Percentiles rank a stretch among this genome's conserved stretches.
Conservation (phyloP, 495 filamentous ascomycete species). For the Staphylotrichum longicolle region DNA sequence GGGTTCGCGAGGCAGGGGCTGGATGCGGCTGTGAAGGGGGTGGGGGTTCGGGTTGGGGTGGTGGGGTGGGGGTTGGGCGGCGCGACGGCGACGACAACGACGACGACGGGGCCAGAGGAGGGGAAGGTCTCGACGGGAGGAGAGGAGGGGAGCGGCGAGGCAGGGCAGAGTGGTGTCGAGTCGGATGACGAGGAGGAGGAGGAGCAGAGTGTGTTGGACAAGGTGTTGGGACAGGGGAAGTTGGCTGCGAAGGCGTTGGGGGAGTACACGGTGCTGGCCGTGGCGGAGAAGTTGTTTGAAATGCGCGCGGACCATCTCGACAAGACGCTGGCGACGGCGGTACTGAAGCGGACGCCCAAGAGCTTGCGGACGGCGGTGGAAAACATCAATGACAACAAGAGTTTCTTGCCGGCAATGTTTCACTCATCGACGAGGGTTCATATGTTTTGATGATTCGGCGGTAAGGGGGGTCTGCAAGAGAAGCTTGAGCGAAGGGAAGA, state of each 20-base stretch:
- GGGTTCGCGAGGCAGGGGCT: constrained; percentile 5
- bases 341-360: constrained; percentile 38
- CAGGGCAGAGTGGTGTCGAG: constrained; percentile 23
- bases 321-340: constrained; percentile 33
- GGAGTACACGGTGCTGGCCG: constrained; percentile 21
- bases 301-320: constrained; percentile 34
- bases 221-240: constrained; percentile 29
- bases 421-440: constrained; percentile 19
- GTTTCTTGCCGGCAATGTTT: constrained; percentile 36
- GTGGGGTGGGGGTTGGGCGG: too few relatives aligned
- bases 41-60: neutral
- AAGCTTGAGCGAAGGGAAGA: neutral
- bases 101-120: neutral
- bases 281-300: constrained; percentile 36
- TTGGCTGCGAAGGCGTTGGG: constrained; percentile 27
- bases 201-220: constrained; percentile 17
- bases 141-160: constrained; percentile 5
- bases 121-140: constrained; percentile 13
- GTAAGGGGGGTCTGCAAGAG: neutral
- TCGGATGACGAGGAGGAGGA: constrained; percentile 27
- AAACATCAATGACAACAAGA: constrained; percentile 39
- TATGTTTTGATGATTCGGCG: constrained; percentile 16
- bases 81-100: too few relatives aligned
- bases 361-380: constrained; percentile 36
- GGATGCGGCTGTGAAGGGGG: constrained; percentile 10